These are phyloP conservation scores for Crithidia acanthocephali DNA, from an alignment of 208 protist species.

Conservation along the genomic window DNA sequence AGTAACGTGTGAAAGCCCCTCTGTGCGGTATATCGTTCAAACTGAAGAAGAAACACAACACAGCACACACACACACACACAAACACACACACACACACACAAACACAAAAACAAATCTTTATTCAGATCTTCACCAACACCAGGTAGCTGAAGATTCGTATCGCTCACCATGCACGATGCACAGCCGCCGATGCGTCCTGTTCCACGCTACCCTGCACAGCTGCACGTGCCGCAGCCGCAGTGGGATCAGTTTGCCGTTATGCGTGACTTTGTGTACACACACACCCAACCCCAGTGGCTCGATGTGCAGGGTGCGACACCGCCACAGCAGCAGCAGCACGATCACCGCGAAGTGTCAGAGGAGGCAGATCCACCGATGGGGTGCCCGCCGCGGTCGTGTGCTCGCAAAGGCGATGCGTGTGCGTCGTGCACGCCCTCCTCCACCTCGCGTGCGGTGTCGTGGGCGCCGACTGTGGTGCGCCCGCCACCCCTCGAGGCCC, in stretches of 20 bases:
- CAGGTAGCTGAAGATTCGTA: not conserved
- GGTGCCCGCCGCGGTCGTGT: not conserved
- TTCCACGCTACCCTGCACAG: not conserved
- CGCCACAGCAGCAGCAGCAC: not conserved
- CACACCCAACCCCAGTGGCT: slow-evolving; percentile 65
- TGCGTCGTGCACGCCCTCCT: not conserved
- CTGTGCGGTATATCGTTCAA: too few species aligned
- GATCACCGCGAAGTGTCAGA: not conserved
- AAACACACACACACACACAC: too few species aligned
- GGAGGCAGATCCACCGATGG: not conserved
- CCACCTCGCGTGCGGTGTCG: not conserved
- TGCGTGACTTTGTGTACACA: slow-evolving; percentile 54
- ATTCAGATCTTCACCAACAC: too few species aligned
- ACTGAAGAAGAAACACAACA: too few species aligned
- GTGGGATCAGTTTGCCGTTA: slow-evolving; percentile 33
- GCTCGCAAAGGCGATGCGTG: not conserved
- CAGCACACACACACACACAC: too few species aligned
- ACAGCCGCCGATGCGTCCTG: not conserved
- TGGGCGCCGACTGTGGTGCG: slow-evolving; percentile 34
- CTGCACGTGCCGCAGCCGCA: slow-evolving; percentile 38
- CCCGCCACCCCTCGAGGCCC: slow-evolving; percentile 33
- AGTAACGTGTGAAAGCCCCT: too few species aligned
- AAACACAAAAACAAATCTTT: too few species aligned
- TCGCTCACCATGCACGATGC: not conserved
- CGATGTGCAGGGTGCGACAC: not conserved